Conservation (phyloP, 2,329 filamentous ascomycete genomes). For the Pseudogymnoascus sp. region DNA sequence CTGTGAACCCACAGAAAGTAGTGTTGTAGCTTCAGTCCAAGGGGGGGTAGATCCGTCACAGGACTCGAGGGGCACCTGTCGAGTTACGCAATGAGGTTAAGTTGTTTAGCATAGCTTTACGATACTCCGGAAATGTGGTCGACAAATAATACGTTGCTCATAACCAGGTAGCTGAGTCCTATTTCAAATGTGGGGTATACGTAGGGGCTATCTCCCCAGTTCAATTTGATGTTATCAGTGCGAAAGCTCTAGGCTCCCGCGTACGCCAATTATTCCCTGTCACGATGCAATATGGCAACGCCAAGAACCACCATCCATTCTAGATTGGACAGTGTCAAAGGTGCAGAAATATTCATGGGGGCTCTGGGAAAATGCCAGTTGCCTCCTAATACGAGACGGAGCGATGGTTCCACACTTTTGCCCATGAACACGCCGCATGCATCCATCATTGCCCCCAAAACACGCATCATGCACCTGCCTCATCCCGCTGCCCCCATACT, state of each 20-base stretch:
- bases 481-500: neutral
- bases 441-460: neutral
- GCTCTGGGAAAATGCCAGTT: neutral
- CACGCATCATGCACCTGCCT: neutral
- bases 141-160: neutral
- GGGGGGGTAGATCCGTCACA: neutral
- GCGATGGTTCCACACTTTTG: neutral
- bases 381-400: neutral
- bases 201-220: neutral
- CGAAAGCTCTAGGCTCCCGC: neutral
- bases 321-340: neutral
- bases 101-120: neutral
- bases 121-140: neutral
- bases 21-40: neutral
- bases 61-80: neutral
- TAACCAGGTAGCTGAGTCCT: neutral
- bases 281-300: no score
- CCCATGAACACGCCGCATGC: neutral
- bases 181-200: neutral
- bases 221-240: neutral
- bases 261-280: neutral
- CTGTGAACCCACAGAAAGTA: neutral
- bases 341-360: neutral
- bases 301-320: neutral
- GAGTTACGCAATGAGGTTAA: neutral